Percentiles rank a stretch among this genome's conserved stretches.
Conservation (phyloP, 257 asterid species). For the Nicotiana tomentosiformis region DNA sequence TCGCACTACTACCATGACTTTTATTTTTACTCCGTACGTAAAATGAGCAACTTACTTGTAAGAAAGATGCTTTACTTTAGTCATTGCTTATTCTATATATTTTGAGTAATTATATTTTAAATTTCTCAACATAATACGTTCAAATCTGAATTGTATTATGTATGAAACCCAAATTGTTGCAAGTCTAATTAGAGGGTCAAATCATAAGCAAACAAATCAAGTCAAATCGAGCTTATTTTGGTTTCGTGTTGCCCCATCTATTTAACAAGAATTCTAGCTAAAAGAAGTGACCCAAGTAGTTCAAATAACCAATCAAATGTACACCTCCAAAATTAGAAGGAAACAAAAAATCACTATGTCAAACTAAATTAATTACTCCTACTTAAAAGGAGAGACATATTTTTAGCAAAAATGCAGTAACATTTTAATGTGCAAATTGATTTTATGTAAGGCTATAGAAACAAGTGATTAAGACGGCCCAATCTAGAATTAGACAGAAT, state of each 20-base stretch:
- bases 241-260: neutral
- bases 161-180: neutral
- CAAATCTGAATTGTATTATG: neutral
- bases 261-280: neutral
- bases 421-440: neutral
- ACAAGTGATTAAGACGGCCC: neutral
- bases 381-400: neutral
- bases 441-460: neutral
- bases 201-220: neutral
- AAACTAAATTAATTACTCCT: neutral
- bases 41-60: neutral
- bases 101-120: neutral
- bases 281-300: neutral
- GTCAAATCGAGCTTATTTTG: neutral
- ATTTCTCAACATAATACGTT: neutral
- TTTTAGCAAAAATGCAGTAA: neutral
- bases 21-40: neutral
- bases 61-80: neutral
- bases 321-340: neutral
- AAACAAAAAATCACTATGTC: neutral
- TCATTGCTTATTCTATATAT: neutral
- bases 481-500: neutral
- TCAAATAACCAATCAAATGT: neutral
- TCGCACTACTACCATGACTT: no score
- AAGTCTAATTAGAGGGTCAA: neutral